phyloP scores from a whole-genome alignment of 148 eudicot species.

The Linanthus parryae region DNA sequence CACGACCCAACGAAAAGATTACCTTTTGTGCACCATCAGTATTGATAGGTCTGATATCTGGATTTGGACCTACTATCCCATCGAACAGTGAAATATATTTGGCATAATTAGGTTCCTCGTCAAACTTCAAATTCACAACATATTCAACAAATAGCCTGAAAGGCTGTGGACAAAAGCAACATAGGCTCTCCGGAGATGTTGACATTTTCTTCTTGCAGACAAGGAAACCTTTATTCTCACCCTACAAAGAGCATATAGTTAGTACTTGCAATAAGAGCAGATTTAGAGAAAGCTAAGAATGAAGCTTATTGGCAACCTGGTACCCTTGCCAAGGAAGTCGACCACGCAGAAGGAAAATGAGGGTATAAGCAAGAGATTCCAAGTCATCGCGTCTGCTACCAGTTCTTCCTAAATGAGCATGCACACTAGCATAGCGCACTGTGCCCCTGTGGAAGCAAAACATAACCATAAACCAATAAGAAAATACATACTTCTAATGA shows the following conservation, averaged over 20 bases:
- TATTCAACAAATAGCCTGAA: conserved; percentile 56
- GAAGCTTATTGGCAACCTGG: conserved; percentile 38
- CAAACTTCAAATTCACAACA: conserved; percentile 73
- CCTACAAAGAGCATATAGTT: conserved; percentile 31
- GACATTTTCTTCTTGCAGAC: conserved; percentile 92
- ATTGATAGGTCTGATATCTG: conserved; percentile 57
- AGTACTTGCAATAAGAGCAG: neutral
- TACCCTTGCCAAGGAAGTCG: conserved; percentile 89
- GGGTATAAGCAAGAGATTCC: conserved; percentile 87
- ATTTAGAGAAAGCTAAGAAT: neutral
- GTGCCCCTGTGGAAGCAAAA: conserved; percentile 54
- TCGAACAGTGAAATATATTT: conserved; percentile 70
- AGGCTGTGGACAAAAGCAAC: conserved; percentile 60
- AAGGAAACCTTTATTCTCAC: conserved; percentile 76
- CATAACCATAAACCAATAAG: conserved; percentile 5
- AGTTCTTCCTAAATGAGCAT: conserved; percentile 85
- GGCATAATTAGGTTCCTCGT: conserved; percentile 78
- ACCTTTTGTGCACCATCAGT: conserved; percentile 90
- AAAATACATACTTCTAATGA: neutral
- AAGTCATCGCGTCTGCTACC: conserved; percentile 81
- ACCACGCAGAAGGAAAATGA: conserved; percentile 71
- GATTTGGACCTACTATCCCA: conserved; percentile 74
- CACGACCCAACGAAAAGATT: neutral
- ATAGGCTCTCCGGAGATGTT: conserved; percentile 64
- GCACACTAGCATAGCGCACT: conserved; percentile 83